These are phyloP conservation scores for Neonothopanus nambi DNA, from an alignment of 1,284 basidiomycete genomes.

Conservation along the genomic window DNA sequence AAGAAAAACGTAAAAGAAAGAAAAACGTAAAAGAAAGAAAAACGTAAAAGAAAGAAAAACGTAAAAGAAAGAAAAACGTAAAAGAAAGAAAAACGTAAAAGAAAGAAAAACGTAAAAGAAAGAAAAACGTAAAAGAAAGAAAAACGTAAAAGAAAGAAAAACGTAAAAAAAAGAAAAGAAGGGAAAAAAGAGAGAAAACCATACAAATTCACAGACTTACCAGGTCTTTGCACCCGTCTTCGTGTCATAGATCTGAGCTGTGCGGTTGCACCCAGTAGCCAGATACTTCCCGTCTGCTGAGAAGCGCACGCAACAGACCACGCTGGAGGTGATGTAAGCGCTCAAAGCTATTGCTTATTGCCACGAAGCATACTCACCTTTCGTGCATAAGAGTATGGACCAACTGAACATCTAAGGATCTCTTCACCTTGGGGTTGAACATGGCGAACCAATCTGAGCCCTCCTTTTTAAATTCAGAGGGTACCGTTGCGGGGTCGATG, in stretches of 20 bases:
- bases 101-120: no score
- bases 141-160: no score
- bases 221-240: slow-evolving; percentile 68
- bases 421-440: slow-evolving; percentile 79
- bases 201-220: slow-evolving; percentile 32
- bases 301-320: slow-evolving; percentile 83
- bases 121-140: no score
- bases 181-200: background rate
- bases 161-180: background rate
- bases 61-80: no score
- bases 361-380: slow-evolving; percentile 47
- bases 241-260: slow-evolving; percentile 76
- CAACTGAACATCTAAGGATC: slow-evolving; percentile 76
- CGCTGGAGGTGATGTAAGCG: slow-evolving; percentile 37
- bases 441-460: slow-evolving; percentile 88
- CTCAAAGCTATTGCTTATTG: background rate
- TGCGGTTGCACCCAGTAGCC: slow-evolving; percentile 79
- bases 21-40: no score
- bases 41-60: no score
- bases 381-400: slow-evolving; percentile 85
- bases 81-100: no score
- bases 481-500: slow-evolving; percentile 46
- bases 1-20: no score
- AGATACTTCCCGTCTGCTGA: slow-evolving; percentile 79
- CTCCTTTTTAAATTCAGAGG: slow-evolving; percentile 69